Evolutionary conservation across 495 filamentous ascomycete species (phyloP), one percentile per base, ranked within the genome.

Genomic region (Penicillium waksmanii): DNA sequence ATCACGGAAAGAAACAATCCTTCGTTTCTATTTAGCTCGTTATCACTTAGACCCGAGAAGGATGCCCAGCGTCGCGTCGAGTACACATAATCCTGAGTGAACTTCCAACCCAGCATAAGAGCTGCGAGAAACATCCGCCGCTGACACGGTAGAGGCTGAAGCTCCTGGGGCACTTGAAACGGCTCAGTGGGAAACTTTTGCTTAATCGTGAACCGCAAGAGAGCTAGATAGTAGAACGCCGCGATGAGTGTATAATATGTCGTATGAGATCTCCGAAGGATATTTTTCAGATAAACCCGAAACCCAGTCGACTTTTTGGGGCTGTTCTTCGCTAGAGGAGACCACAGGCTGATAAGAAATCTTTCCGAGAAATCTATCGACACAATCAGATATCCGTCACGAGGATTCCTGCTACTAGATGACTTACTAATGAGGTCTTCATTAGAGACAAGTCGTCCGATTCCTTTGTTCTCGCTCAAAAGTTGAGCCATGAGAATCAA

Each of bases 171-270:
- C 42, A 19, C 42, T 44, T 18, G 3, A 19, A 44, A 44, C 42
- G 42, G 42, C 42, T 44, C 42, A 44, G 10, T 44, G 42, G 42
- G 7, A 3, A 44, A 44, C n/a, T 44, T 44, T 10, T 44, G 42
- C 42, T 19, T 21, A 18, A 44, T 44, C 17, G 42, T 44, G 17
- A 19, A 44, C 17, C 8, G 42, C 17, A 44, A 44, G 42, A 44
- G 42, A 44, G 42, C 15, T 44, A 44, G 42, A 44, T 44, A 44
- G 17, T 44, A 44, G 42, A 44, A 44, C 17, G 42, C 17, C 17
- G 42, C 42, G 42, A 44, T 44, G 42, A 44, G 42, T 44, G 42
- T 44, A 44, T 44, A 17, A 18, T 44, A 44, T 44, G 42, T 44
- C 19, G 42, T 44, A 44, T 44, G 42, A 44, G 42, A 44, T 44